Percentiles rank a stretch among this genome's conserved stretches.
Conservation (phyloP, 1,284 basidiomycete genomes). For the Tranzscheliella williamsii region DNA sequence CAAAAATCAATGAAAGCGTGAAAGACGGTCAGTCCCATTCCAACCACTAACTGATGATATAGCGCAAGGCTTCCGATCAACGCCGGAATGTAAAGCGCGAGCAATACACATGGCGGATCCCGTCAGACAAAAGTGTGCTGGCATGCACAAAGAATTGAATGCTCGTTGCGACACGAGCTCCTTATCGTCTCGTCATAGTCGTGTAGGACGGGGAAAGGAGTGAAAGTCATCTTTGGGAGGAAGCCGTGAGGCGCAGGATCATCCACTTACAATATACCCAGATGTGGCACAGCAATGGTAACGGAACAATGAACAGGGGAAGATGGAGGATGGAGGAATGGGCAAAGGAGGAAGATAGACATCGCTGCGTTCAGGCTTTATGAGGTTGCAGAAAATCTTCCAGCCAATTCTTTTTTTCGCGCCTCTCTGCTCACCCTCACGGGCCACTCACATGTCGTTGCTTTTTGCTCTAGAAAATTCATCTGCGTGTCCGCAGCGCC, state of each 20-base stretch:
- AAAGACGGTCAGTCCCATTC: too few species aligned
- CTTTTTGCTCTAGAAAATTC: too few species aligned
- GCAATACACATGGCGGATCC: too few species aligned
- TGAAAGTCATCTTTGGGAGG: constrained; percentile 45
- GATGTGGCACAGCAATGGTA: too few species aligned
- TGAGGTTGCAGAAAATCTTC: too few species aligned
- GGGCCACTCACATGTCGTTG: too few species aligned
- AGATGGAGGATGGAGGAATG: neutral
- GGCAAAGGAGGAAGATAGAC: neutral
- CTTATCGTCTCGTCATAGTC: constrained; percentile 61
- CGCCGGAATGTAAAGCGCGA: too few species aligned
- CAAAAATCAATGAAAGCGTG: too few species aligned
- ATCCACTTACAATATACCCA: too few species aligned
- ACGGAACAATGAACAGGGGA: too few species aligned
- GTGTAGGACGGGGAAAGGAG: constrained; percentile 62
- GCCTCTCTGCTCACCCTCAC: neutral
- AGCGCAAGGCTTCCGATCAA: too few species aligned
- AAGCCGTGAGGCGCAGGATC: neutral
- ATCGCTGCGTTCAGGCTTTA: neutral
- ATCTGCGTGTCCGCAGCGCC: neutral
- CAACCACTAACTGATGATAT: too few species aligned
- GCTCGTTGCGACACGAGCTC: constrained; percentile 57
- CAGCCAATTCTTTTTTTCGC: neutral
- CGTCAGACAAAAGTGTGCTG: constrained; percentile 59
- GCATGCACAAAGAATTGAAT: constrained; percentile 57